These are phyloP conservation scores for Leucocoprinus birnbaumii DNA, from an alignment of 768 basidiomycete genomes.

Conservation along the genomic window DNA sequence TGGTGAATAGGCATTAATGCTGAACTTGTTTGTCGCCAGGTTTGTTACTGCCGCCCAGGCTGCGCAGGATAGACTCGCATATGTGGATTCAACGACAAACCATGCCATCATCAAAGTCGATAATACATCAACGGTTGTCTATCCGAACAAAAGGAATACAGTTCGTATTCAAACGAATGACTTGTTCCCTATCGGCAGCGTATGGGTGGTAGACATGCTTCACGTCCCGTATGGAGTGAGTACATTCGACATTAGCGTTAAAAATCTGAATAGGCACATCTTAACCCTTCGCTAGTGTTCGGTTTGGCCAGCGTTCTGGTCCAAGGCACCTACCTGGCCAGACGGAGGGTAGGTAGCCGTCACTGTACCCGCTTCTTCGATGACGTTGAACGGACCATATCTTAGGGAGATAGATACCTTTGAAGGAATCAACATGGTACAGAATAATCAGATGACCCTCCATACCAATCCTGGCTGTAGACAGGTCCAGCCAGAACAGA, in stretches of 20 bases:
- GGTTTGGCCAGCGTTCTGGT: conserved; percentile 69
- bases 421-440: conserved; percentile 72
- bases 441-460: conserved; percentile 62
- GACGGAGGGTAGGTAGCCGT: no score
- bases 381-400: neutral
- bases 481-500: conserved; percentile 42
- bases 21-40: conserved; percentile 44
- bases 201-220: conserved; percentile 64
- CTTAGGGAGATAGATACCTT: conserved; percentile 71
- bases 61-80: conserved; percentile 49
- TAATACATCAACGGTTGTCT: conserved; percentile 53
- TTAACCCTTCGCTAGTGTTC: conserved; percentile 44
- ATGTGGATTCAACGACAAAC: conserved; percentile 57
- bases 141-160: conserved; percentile 60
- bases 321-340: conserved; percentile 24
- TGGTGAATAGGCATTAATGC: conserved; percentile 21
- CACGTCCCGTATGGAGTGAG: conserved; percentile 65
- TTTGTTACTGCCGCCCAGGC: conserved; percentile 48
- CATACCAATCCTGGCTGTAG: conserved; percentile 66
- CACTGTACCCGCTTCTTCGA: neutral
- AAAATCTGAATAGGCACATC: neutral
- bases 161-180: conserved; percentile 63
- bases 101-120: conserved; percentile 79
- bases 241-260: conserved; percentile 7
- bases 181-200: conserved; percentile 51